A percentile compares a stretch with the other conserved stretches of the same genome.
These are phyloP conservation scores for Boletellus emodensis DNA, from an alignment of 768 basidiomycete species.

Conservation along the genomic window DNA sequence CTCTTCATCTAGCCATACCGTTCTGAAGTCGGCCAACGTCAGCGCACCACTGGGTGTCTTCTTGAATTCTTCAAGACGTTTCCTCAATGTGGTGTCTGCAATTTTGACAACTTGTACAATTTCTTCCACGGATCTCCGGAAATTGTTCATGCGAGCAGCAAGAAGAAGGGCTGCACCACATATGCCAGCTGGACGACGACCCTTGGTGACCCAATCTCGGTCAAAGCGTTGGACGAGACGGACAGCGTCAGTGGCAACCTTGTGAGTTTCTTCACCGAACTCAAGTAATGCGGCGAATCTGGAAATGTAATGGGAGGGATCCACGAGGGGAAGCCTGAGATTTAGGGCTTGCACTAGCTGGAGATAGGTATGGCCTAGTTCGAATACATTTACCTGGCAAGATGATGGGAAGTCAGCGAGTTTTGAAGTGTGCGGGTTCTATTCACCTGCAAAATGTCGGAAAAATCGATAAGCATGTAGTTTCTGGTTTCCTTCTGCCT, in stretches of 20 bases:
- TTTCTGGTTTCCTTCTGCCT: conserved; percentile 85
- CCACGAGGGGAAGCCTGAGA: conserved; percentile 81
- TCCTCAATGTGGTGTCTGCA: conserved; percentile 91
- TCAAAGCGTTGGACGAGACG: conserved; percentile 93
- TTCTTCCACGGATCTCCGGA: conserved; percentile 87
- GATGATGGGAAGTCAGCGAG: not conserved
- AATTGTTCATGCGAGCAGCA: conserved; percentile 98
- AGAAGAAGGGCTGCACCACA: conserved; percentile 94
- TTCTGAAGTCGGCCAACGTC: conserved; percentile 86
- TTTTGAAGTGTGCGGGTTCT: not conserved
- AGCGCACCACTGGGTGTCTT: conserved; percentile 80
- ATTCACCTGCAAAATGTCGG: conserved; percentile 84
- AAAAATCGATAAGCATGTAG: conserved; percentile 99
- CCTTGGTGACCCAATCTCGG: conserved; percentile 96
- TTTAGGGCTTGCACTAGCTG: conserved; percentile 88
- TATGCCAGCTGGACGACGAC: conserved; percentile 93
- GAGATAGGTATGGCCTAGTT: conserved; percentile 93
- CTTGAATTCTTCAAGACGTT: conserved; percentile 93
- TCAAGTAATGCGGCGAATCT: conserved; percentile 93
- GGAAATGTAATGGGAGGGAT: conserved; percentile 95
- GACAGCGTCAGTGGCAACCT: conserved; percentile 89
- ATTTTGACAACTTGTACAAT: conserved; percentile 99
- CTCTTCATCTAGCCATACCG: conserved; percentile 87
- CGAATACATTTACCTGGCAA: conserved; percentile 89
- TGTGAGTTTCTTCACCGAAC: conserved; percentile 91